Base-by-base conservation (phyloP, 2,329 filamentous ascomycete species). In the Lasiodiplodia gonubiensis region DNA sequence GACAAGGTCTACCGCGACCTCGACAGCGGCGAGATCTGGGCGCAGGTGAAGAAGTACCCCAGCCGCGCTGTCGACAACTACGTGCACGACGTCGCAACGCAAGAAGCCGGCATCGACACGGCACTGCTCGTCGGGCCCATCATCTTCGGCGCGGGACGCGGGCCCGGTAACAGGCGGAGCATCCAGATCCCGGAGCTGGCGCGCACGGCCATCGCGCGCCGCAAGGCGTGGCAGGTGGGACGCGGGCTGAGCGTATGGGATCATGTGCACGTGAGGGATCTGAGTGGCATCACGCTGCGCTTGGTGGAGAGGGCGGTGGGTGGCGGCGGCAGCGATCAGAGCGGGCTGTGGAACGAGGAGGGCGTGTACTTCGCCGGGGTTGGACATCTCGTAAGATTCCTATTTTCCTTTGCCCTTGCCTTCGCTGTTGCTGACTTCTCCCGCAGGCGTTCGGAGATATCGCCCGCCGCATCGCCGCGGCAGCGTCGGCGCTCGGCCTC, bases 401-500 rank as follows among this genome's bases (percentile, higher is more conserved):
- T 42, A 12, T 2, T n/a, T 16, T 42, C 1, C 23, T 27, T 30
- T 4, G 12, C 25, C n/a, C n/a, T n/a, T n/a, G n/a, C n/a, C n/a
- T n/a, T n/a, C n/a, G n/a, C n/a, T n/a, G n/a, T n/a, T 23, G 33
- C 35, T 57, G 6, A 35, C 12, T 7, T 21, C 18, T n/a, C 8
- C 21, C 39, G 14, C 16, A 54, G 53, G 5, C 53, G 5, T 55
- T 55, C 8, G 27, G 12, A 18, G 86, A 91, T 14, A 74, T 90
- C 6, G 80, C 87, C 2, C 68, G 71, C 12, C 51, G 59, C 2
- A 74, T 78, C 68, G 75, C 75, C 0, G 67, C 72, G 67, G 74
- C 72, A 51, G 87, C 86, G 0, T 79, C 82, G 54, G 81, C 86
- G 69, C 81, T 86, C 72, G 85, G 86, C 0, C 80, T 86, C n/a